Evolutionary conservation across 2,329 filamentous ascomycete species (phyloP), one percentile per base, ranked within the genome.

Genomic region (Clathrospora elynae): DNA sequence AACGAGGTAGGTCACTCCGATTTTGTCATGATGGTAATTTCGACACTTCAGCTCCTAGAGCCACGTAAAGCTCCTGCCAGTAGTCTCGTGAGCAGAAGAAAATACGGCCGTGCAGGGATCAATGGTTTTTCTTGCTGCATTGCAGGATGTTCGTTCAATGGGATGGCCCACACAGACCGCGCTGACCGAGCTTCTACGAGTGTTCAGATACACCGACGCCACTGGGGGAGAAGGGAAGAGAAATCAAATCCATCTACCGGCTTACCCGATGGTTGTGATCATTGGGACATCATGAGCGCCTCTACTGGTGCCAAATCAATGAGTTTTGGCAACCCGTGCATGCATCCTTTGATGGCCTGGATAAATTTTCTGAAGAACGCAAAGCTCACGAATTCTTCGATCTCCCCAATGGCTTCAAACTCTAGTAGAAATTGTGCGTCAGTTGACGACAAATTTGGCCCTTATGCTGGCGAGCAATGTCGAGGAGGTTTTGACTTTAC

Each of bases 401-500:
- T 26, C 23, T 25, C 36, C 29, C 26, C 53, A 42, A 65, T 64
- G 62, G 51, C 57, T 38, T 55, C 58, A 4, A 49, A 35, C 32
- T 42, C 53, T 36, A 30, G 26, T 43, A 29, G 37, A 17, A 23
- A 45, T 19, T 64, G 62, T 52, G 45, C 49, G 12, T 46, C 45
- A 18, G 47, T 65, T 19, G 66, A 69, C 53, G 49, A 64, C 35
- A 64, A 54, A 10, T 63, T 69, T 26, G 65, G 66, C 29, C 66
- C 66, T 5, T 66, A 56, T 23, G 64, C 61, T 36, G 64, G 61
- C 14, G 35, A 37, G 17, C 4, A 48, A 13, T 68, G 65, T 51
- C 62, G 69, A 37, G 66, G 64, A 34, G 62, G 61, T 4, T 72
- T 72, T 34, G 68, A 71, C 30, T 71, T 72, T 30, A 70, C 68